phyloP scores from a whole-genome alignment of 192 early-diverging fungal genomes.

The Coemansia sp. region DNA sequence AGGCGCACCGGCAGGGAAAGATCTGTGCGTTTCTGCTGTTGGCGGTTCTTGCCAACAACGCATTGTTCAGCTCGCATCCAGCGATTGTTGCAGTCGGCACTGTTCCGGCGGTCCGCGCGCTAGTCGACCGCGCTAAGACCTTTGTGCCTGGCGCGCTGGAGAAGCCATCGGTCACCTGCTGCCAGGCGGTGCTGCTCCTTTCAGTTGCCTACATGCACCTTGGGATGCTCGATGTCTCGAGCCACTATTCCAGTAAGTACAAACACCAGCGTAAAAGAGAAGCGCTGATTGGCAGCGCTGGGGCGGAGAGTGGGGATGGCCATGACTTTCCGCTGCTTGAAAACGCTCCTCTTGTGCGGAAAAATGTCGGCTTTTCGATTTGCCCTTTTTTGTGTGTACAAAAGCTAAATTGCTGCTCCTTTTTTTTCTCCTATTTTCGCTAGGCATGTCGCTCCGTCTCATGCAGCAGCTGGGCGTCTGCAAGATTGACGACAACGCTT shows the following conservation, averaged over 20 bases:
- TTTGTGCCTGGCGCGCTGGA: slow-evolving; percentile 42
- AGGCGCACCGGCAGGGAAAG: slow-evolving; percentile 15
- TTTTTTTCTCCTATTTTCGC: background rate
- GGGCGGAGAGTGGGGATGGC: background rate
- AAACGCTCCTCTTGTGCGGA: slow-evolving; percentile 10
- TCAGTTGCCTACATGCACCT: slow-evolving; percentile 39
- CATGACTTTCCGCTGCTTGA: no score
- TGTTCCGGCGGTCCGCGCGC: slow-evolving; percentile 14
- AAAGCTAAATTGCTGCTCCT: background rate
- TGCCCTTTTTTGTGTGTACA: background rate
- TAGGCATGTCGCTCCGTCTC: slow-evolving; percentile 43
- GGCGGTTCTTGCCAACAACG: slow-evolving; percentile 44
- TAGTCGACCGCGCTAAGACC: slow-evolving; percentile 36
- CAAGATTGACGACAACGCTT: slow-evolving; percentile 43
- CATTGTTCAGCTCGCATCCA: slow-evolving; percentile 37
- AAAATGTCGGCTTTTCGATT: slow-evolving; percentile 1
- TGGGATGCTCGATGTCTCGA: slow-evolving; percentile 36
- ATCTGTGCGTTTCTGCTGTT: slow-evolving; percentile 32
- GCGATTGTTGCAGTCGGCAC: slow-evolving; percentile 20
- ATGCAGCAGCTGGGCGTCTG: slow-evolving; percentile 49
- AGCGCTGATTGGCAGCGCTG: background rate
- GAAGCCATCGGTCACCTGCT: slow-evolving; percentile 19
- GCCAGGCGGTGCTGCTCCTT: slow-evolving; percentile 39
- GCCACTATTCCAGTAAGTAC: slow-evolving; percentile 52
- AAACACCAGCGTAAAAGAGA: no score